phyloP scores from a whole-genome alignment of 2,329 filamentous ascomycete species.

The Aspergillus ochraceus region DNA sequence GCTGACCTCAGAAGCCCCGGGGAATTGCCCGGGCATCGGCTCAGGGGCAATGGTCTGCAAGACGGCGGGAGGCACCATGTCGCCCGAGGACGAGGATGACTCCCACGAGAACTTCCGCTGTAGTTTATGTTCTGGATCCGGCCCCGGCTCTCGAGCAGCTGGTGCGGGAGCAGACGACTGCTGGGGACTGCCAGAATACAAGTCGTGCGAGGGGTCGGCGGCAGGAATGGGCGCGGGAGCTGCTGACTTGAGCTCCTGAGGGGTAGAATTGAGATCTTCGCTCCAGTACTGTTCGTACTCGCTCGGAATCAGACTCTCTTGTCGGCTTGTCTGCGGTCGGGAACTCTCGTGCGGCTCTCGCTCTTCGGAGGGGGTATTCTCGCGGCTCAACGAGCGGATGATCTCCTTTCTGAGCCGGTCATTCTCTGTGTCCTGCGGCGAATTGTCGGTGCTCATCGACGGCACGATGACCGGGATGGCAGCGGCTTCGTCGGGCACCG shows the following conservation, averaged over 20 bases:
- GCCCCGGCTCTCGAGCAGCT: not conserved
- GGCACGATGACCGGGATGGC: constrained; percentile 36
- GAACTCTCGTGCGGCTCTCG: constrained; percentile 20
- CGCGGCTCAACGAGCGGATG: constrained; percentile 48
- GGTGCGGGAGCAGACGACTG: not conserved
- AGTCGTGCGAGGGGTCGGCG: constrained; percentile 13
- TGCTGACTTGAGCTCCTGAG: constrained; percentile 17
- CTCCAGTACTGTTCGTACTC: constrained; percentile 42
- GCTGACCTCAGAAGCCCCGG: constrained; percentile 9
- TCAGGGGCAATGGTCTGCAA: constrained; percentile 15
- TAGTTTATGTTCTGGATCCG: constrained; percentile 22
- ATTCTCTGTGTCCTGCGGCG: constrained; percentile 42
- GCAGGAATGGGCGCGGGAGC: constrained; percentile 10
- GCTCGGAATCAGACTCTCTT: constrained; percentile 35
- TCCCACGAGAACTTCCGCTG: constrained; percentile 49
- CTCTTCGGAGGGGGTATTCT: constrained; percentile 32
- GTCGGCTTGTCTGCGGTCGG: constrained; percentile 20
- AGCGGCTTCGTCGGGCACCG: constrained; percentile 12
- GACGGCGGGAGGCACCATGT: constrained; percentile 14
- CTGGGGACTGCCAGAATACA: constrained; percentile 12
- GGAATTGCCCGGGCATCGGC: constrained; percentile 22
- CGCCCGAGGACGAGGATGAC: constrained; percentile 25
- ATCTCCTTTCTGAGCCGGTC: constrained; percentile 49
- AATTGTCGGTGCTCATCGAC: constrained; percentile 34
- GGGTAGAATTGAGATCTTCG: constrained; percentile 20